These are phyloP conservation scores for Ulota crispa DNA, from an alignment of 225 moss, liverwort and hornwort genomes.

Conservation along the genomic window DNA sequence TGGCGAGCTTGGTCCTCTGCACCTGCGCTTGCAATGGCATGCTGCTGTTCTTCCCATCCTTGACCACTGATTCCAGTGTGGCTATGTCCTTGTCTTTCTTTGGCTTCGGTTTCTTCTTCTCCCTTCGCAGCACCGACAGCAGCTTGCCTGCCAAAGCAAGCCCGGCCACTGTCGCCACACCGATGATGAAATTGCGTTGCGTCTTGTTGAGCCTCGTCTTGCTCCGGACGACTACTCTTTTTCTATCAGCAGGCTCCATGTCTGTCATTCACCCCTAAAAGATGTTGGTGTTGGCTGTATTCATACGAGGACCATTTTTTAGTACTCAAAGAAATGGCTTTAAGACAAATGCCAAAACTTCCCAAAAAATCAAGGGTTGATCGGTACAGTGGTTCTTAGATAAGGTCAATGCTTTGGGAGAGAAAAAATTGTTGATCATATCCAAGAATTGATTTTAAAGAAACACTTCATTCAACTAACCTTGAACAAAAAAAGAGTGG, in stretches of 20 bases:
- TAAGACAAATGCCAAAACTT: too few species aligned
- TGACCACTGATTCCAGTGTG: constrained; percentile 36
- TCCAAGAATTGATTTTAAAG: too few species aligned
- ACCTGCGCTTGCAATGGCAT: constrained; percentile 47
- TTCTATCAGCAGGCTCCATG: constrained; percentile 5
- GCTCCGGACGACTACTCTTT: background rate
- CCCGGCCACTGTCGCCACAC: constrained; percentile 34
- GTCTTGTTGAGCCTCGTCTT: constrained; percentile 25
- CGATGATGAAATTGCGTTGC: constrained; percentile 39
- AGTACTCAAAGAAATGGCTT: too few species aligned
- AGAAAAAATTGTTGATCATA: too few species aligned
- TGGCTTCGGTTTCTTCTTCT: constrained; percentile 18
- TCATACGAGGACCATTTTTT: too few species aligned
- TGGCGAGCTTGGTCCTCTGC: constrained; percentile 43
- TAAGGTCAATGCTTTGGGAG: too few species aligned
- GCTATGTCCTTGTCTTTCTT: constrained; percentile 40
- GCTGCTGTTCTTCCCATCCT: background rate
- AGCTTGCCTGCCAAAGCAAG: constrained; percentile 43
- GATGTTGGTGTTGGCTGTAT: too few species aligned
- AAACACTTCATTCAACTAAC: too few species aligned
- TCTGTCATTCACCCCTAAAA: background rate
- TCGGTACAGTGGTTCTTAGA: too few species aligned
- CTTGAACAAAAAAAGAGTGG: too few species aligned
- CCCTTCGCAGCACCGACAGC: constrained; percentile 26
- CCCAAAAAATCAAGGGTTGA: too few species aligned